Percentiles rank a stretch among this genome's conserved stretches.
Conservation (phyloP, 2,329 filamentous ascomycete species). For the Zymoseptoria crescenta region DNA sequence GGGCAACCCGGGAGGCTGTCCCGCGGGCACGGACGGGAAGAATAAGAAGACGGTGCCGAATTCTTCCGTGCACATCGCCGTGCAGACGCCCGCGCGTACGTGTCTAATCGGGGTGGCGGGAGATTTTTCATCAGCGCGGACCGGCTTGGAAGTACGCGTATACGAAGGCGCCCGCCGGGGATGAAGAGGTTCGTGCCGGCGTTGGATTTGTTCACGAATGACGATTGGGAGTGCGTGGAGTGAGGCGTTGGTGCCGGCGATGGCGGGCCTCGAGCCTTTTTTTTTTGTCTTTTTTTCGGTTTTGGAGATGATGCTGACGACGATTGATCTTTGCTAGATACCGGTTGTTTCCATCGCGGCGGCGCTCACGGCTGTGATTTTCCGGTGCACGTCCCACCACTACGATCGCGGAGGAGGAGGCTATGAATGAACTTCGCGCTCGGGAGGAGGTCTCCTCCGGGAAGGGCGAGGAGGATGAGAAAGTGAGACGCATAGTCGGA, state of each 20-base stretch:
- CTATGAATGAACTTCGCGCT: slow-evolving; percentile 43
- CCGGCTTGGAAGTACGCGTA: slow-evolving; percentile 42
- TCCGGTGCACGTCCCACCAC: slow-evolving; percentile 28
- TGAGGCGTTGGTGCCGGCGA: slow-evolving; percentile 52
- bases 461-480: slow-evolving; percentile 8
- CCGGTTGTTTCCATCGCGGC: slow-evolving; percentile 21
- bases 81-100: slow-evolving; percentile 40
- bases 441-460: slow-evolving; percentile 6
- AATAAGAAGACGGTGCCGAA: slow-evolving; percentile 31
- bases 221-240: slow-evolving; percentile 53
- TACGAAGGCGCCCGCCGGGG: slow-evolving; percentile 37
- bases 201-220: slow-evolving; percentile 55
- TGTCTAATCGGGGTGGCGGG: slow-evolving; percentile 38
- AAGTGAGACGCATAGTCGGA: slow-evolving; percentile 10
- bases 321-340: slow-evolving; percentile 11
- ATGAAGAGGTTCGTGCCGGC: slow-evolving; percentile 46
- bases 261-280: slow-evolving; percentile 47
- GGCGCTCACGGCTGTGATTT: slow-evolving; percentile 18
- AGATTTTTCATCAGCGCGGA: slow-evolving; percentile 43
- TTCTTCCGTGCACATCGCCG: slow-evolving; percentile 38
- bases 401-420: slow-evolving; percentile 43
- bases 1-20: slow-evolving; percentile 34
- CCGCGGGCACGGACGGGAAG: slow-evolving; percentile 26
- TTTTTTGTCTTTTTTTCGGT: too few relatives aligned
- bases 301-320: too few relatives aligned